Percentiles rank a stretch among this genome's conserved stretches.
These are phyloP conservation scores for Mycena leptocephala DNA, from an alignment of 768 basidiomycete genomes.

Conservation along the genomic window DNA sequence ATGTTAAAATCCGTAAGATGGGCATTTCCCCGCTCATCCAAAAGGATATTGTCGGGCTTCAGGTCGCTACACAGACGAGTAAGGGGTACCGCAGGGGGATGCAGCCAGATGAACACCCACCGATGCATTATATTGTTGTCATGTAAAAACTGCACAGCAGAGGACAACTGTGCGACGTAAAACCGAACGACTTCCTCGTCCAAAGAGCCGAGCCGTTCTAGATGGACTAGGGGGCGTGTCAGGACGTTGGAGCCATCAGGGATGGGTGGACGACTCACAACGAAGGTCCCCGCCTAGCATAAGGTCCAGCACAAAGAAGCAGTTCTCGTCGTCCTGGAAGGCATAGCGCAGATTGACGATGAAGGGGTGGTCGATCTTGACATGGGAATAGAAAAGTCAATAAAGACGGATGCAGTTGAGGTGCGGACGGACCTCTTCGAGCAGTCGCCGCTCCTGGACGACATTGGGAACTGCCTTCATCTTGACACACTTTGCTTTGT, in stretches of 20 bases:
- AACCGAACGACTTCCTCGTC: constrained; percentile 88
- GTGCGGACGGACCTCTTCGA: constrained; percentile 86
- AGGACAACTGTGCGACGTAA: constrained; percentile 91
- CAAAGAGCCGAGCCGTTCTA: constrained; percentile 85
- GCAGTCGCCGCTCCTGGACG: constrained; percentile 93
- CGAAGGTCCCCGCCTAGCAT: constrained; percentile 97
- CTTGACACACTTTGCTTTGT: constrained; percentile 97
- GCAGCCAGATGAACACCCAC: constrained; percentile 61
- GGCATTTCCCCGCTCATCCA: constrained; percentile 96
- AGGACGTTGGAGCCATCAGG: constrained; percentile 22
- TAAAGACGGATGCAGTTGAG: constrained; percentile 28
- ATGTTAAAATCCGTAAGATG: constrained; percentile 99
- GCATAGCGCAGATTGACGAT: constrained; percentile 97
- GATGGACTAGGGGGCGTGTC: constrained; percentile 74
- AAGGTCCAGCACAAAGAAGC: constrained; percentile 97
- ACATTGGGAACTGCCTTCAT: constrained; percentile 99
- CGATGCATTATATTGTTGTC: constrained; percentile 97
- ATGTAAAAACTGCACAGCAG: constrained; percentile 92
- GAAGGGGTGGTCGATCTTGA: constrained; percentile 94
- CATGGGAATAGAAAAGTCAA: constrained; percentile 31
- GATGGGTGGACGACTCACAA: constrained; percentile 68
- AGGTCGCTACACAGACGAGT: constrained; percentile 75
- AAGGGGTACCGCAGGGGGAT: constrained; percentile 40
- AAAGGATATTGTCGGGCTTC: constrained; percentile 97
- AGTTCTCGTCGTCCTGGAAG: constrained; percentile 98